A percentile compares a stretch with the other conserved stretches of the same genome.
phyloP scores from a whole-genome alignment of 352 stramenopile genomes.

The Phytophthora foliorum region DNA sequence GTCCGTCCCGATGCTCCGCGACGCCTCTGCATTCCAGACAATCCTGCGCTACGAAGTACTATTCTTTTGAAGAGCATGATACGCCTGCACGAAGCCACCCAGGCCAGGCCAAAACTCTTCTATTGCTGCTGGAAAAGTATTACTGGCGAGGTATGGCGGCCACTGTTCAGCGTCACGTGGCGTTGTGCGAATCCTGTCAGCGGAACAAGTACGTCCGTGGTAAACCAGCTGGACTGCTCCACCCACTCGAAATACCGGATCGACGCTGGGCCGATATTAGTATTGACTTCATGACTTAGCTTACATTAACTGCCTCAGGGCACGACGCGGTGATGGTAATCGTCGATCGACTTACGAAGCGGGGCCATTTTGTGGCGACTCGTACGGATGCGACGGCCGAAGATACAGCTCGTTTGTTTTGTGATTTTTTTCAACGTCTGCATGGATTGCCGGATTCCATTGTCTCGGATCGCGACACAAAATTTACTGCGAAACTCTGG shows the following conservation, averaged over 20 bases:
- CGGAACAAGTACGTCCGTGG: slow-evolving; percentile 11
- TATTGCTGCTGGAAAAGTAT: background rate
- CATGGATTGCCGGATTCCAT: slow-evolving; percentile 8
- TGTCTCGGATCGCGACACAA: slow-evolving; percentile 14
- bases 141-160: slow-evolving; percentile 11
- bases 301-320: background rate
- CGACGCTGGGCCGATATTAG: slow-evolving; percentile 21
- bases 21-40: slow-evolving; percentile 19
- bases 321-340: slow-evolving; percentile 24
- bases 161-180: background rate
- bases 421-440: slow-evolving; percentile 11
- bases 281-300: slow-evolving; percentile 27
- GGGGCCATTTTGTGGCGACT: slow-evolving; percentile 7
- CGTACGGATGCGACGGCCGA: background rate
- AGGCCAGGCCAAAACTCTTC: slow-evolving; percentile 11
- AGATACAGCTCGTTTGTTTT: slow-evolving; percentile 7
- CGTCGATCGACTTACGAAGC: slow-evolving; percentile 22
- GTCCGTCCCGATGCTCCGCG: background rate
- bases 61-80: slow-evolving; percentile 15
- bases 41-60: background rate
- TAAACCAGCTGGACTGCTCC: background rate
- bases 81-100: slow-evolving; percentile 4
- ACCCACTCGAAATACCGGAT: slow-evolving; percentile 20
- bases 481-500: slow-evolving; percentile 4
- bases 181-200: slow-evolving; percentile 21